Conservation (phyloP, 202 grass and related monocot species). For the Zoysia matrella region DNA sequence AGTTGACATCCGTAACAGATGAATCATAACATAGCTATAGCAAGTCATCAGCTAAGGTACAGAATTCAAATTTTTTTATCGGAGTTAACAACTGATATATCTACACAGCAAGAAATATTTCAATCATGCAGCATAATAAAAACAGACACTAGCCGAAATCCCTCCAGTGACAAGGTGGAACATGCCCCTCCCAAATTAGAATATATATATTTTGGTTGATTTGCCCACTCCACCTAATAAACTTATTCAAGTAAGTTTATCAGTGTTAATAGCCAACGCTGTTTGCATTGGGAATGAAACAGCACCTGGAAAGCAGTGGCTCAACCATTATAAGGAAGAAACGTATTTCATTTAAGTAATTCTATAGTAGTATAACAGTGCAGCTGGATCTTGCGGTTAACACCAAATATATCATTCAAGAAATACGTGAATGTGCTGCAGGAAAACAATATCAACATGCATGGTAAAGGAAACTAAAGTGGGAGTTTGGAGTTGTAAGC, state of each 20-base stretch:
- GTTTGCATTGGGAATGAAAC: background rate
- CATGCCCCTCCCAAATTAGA: background rate
- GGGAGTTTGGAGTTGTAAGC: slow-evolving; percentile 36
- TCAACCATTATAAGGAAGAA: slow-evolving; percentile 15
- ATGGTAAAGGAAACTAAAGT: slow-evolving; percentile 13
- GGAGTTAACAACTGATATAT: background rate
- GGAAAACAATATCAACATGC: background rate
- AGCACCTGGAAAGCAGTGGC: background rate
- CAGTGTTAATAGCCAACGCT: background rate
- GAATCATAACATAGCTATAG: background rate
- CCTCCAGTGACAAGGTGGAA: background rate
- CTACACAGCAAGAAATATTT: slow-evolving; percentile 2
- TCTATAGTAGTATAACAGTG: background rate
- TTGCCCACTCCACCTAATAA: background rate
- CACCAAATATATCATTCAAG: slow-evolving; percentile 16
- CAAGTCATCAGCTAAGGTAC: background rate
- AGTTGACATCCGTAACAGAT: background rate
- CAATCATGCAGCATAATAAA: background rate
- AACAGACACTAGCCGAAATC: background rate
- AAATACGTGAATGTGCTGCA: slow-evolving; percentile 24
- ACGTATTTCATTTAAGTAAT: slow-evolving; percentile 9
- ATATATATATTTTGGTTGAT: background rate
- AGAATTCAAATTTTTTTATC: too few relatives aligned
- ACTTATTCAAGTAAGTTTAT: background rate
- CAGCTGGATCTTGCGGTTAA: slow-evolving; percentile 14